Conservation (phyloP, 2,329 filamentous ascomycete genomes). For the Macroventuria anomochaeta region DNA sequence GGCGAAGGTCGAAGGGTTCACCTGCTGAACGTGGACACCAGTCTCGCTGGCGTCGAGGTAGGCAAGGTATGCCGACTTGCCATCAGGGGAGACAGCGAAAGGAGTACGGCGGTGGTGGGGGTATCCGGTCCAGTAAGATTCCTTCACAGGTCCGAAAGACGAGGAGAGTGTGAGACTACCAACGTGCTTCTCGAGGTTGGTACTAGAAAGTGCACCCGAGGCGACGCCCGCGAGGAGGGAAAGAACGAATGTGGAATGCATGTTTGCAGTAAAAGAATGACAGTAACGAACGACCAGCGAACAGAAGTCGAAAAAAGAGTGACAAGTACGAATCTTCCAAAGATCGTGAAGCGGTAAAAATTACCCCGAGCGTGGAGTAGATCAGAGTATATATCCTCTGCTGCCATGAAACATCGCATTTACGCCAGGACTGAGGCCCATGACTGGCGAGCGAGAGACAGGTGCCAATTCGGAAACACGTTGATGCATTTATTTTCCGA, state of each 20-base stretch:
- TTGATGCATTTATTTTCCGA: conserved; percentile 19
- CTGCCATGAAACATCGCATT: conserved; percentile 31
- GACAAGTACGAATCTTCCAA: conserved; percentile 31
- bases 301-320: conserved; percentile 31
- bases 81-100: conserved; percentile 65
- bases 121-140: conserved; percentile 66
- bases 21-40: conserved; percentile 64
- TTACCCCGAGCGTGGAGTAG: conserved; percentile 8
- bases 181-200: conserved; percentile 51
- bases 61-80: conserved; percentile 64
- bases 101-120: conserved; percentile 68
- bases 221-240: conserved; percentile 43
- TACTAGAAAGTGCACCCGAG: conserved; percentile 50
- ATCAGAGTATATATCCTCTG: conserved; percentile 30
- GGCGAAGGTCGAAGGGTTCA: conserved; percentile 62
- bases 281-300: conserved; percentile 45
- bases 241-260: conserved; percentile 42
- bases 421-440: conserved; percentile 24
- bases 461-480: conserved; percentile 24
- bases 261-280: conserved; percentile 40
- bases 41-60: conserved; percentile 64
- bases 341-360: conserved; percentile 31
- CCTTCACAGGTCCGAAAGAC: conserved; percentile 64
- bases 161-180: conserved; percentile 57
- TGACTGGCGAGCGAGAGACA: conserved; percentile 23